phyloP scores from a whole-genome alignment of 352 stramenopile species.

The Phytopythium chamaehyphon region DNA sequence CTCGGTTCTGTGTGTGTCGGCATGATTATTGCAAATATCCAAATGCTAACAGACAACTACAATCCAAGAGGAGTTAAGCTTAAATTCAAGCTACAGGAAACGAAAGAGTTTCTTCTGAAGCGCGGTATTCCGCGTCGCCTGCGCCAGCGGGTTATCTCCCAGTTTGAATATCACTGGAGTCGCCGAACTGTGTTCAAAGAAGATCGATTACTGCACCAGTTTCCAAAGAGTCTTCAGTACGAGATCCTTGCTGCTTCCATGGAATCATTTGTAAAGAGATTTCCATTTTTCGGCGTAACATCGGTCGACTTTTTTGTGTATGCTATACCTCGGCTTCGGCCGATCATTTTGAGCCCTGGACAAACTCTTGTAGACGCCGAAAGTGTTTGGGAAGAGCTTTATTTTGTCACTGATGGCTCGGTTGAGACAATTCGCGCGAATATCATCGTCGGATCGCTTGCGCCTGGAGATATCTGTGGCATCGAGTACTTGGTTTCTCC shows the following conservation, averaged over 20 bases:
- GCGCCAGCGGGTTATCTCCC: slow-evolving; percentile 63
- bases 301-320: slow-evolving; percentile 78
- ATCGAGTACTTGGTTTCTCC: slow-evolving; percentile 67
- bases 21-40: slow-evolving; percentile 92
- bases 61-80: slow-evolving; percentile 75
- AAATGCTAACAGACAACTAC: slow-evolving; percentile 91
- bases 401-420: slow-evolving; percentile 58
- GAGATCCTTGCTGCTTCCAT: slow-evolving; percentile 77
- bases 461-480: slow-evolving; percentile 64
- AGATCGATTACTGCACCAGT: slow-evolving; percentile 53
- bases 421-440: slow-evolving; percentile 62
- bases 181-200: slow-evolving; percentile 73
- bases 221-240: slow-evolving; percentile 70
- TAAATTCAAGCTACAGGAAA: slow-evolving; percentile 71
- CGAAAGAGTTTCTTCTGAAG: slow-evolving; percentile 78
- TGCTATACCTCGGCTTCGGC: slow-evolving; percentile 49
- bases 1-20: slow-evolving; percentile 86
- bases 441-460: slow-evolving; percentile 51
- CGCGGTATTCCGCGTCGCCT: slow-evolving; percentile 56
- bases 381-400: slow-evolving; percentile 80
- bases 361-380: slow-evolving; percentile 70
- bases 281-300: slow-evolving; percentile 70
- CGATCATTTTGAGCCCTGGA: slow-evolving; percentile 51
- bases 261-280: slow-evolving; percentile 72
- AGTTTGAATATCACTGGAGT: slow-evolving; percentile 83